phyloP scores from a whole-genome alignment of 257 asterid species.

The Solanum bulbocastanum region DNA sequence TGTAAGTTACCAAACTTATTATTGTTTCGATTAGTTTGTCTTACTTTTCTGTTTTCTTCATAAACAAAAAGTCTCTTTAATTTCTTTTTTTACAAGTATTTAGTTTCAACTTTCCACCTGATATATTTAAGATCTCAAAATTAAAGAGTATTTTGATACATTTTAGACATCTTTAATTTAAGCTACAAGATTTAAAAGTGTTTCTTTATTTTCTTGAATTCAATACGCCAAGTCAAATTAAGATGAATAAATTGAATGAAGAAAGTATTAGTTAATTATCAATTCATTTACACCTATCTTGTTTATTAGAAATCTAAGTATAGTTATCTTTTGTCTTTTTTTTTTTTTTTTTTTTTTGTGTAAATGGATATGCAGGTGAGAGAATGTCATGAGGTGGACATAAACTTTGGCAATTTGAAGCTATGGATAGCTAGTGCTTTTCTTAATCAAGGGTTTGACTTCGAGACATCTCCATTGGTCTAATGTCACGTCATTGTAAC shows the following conservation, averaged over 20 bases:
- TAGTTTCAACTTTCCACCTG: not conserved
- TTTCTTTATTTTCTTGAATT: not conserved
- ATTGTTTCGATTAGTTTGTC: no score
- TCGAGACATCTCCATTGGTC: slow-evolving; percentile 14
- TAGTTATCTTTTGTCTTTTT: not conserved
- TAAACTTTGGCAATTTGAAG: slow-evolving; percentile 41
- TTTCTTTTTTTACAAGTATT: not conserved
- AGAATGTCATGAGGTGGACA: slow-evolving; percentile 29
- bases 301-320: not conserved
- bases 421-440: slow-evolving; percentile 53
- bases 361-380: slow-evolving; percentile 27
- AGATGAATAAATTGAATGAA: not conserved
- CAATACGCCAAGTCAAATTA: not conserved
- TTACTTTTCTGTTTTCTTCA: no score
- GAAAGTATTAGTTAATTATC: not conserved
- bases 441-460: slow-evolving; percentile 61
- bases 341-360: not conserved
- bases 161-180: not conserved
- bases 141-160: not conserved
- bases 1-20: slow-evolving; percentile 21
- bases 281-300: not conserved
- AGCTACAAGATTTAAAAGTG: not conserved
- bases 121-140: not conserved
- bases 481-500: not conserved
- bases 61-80: not conserved